Conservation (phyloP, 1,284 basidiomycete species). For the Melanopsichium pennsylvanicum region DNA sequence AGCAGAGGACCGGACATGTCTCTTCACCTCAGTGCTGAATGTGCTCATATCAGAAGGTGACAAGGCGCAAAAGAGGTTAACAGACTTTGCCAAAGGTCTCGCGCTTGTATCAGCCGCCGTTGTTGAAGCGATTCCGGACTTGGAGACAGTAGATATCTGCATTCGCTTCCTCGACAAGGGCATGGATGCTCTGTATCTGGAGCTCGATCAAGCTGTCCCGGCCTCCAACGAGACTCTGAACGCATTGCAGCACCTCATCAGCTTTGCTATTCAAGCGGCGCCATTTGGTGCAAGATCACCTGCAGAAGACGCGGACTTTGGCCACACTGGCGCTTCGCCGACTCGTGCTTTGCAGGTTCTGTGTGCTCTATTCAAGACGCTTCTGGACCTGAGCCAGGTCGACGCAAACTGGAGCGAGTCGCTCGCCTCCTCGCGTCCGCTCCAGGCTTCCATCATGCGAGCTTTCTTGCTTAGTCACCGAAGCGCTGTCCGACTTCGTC, state of each 20-base stretch:
- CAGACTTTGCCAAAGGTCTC: constrained; percentile 35
- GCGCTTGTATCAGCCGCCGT: constrained; percentile 15
- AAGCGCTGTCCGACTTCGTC: constrained; percentile 8
- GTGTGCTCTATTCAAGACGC: constrained; percentile 31
- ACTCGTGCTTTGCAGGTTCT: constrained; percentile 30
- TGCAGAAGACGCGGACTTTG: background rate
- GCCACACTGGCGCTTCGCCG: background rate
- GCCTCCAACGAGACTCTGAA: constrained; percentile 15
- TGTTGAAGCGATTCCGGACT: constrained; percentile 23
- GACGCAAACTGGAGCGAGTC: constrained; percentile 42
- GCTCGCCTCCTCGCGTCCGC: constrained; percentile 14
- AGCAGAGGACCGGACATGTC: background rate
- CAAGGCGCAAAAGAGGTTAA: constrained; percentile 24
- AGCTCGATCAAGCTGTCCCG: constrained; percentile 23
- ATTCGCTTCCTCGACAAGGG: constrained; percentile 37
- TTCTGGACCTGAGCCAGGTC: constrained; percentile 42
- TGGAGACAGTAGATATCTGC: constrained; percentile 39
- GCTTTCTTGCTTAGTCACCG: constrained; percentile 26
- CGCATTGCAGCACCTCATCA: constrained; percentile 15
- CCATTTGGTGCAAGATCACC: background rate
- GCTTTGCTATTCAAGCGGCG: constrained; percentile 27
- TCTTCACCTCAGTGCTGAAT: constrained; percentile 14
- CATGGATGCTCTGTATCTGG: constrained; percentile 42
- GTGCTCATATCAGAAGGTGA: constrained; percentile 15
- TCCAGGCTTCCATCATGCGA: constrained; percentile 19